phyloP scores from a whole-genome alignment of 768 basidiomycete genomes.

The Psilocybe cyanescens region DNA sequence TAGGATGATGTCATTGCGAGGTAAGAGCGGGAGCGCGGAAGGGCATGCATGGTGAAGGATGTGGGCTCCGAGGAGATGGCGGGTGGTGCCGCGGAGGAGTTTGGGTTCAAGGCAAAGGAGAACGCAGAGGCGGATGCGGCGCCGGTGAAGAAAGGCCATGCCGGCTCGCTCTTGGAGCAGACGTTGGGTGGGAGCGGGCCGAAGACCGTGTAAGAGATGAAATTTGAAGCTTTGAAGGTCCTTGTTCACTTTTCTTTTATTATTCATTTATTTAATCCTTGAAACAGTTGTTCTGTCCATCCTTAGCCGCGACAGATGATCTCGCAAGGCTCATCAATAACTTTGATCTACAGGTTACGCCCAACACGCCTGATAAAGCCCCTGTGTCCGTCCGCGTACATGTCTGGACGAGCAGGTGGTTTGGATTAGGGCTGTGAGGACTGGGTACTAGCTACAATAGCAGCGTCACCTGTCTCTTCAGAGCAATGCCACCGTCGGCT shows the following conservation, averaged over 20 bases:
- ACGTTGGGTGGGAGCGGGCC: slow-evolving; percentile 53
- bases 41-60: background rate
- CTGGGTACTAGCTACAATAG: too few species aligned
- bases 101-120: slow-evolving; percentile 7
- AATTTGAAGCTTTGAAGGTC: too few species aligned
- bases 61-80: background rate
- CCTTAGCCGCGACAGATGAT: slow-evolving; percentile 81
- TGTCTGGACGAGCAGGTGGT: background rate
- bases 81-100: too few species aligned
- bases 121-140: slow-evolving; percentile 30
- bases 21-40: slow-evolving; percentile 20
- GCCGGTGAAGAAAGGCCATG: slow-evolving; percentile 49
- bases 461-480: too few species aligned
- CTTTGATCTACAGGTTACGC: slow-evolving; percentile 84
- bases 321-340: slow-evolving; percentile 77
- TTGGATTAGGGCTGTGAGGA: too few species aligned
- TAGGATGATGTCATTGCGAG: slow-evolving; percentile 9
- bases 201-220: slow-evolving; percentile 50
- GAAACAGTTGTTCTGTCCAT: slow-evolving; percentile 61
- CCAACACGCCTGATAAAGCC: slow-evolving; percentile 56
- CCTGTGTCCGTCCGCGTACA: slow-evolving; percentile 35
- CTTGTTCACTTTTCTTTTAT: slow-evolving; percentile 1
- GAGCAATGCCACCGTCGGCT: too few species aligned
- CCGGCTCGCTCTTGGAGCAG: slow-evolving; percentile 70
- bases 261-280: background rate